Evolutionary conservation across 2,329 filamentous ascomycete species (phyloP).

Genomic region (Colletotrichum sojae): DNA sequence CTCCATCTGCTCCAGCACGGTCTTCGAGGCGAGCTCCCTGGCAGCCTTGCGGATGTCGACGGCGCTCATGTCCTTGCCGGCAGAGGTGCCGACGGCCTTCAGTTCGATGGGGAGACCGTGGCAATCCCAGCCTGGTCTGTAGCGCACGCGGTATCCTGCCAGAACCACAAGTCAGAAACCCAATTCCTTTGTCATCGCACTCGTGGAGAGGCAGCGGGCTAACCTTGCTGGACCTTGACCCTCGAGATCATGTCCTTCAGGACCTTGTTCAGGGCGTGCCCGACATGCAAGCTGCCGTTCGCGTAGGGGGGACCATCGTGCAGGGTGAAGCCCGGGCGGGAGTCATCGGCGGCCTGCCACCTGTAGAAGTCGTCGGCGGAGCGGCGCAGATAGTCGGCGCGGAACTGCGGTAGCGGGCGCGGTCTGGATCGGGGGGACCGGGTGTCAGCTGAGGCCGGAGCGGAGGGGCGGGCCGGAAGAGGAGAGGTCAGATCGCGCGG

Average conservation of each 20-base stretch:
- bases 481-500: background rate
- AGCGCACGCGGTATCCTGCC: constrained; percentile 77
- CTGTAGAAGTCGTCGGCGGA: constrained; percentile 90
- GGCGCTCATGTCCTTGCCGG: constrained; percentile 61
- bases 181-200: background rate
- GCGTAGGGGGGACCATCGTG: constrained; percentile 98
- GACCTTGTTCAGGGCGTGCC: constrained; percentile 97
- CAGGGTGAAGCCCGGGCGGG: constrained; percentile 78
- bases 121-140: constrained; percentile 96
- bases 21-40: constrained; percentile 75
- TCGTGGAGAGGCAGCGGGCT: constrained; percentile 22
- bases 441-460: constrained; percentile 31
- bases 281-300: constrained; percentile 91
- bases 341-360: constrained; percentile 79
- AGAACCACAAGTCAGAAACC: constrained; percentile 2
- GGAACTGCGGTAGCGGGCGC: constrained; percentile 64
- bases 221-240: constrained; percentile 81
- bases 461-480: constrained; percentile 41
- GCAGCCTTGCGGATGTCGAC: constrained; percentile 76
- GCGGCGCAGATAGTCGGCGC: constrained; percentile 75
- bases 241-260: constrained; percentile 94
- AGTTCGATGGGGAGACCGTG: constrained; percentile 97
- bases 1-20: constrained; percentile 80
- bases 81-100: constrained; percentile 81
- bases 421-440: constrained; percentile 54